phyloP scores from a whole-genome alignment of 108 stramenopile species.

The Discostella stelligeroides region DNA sequence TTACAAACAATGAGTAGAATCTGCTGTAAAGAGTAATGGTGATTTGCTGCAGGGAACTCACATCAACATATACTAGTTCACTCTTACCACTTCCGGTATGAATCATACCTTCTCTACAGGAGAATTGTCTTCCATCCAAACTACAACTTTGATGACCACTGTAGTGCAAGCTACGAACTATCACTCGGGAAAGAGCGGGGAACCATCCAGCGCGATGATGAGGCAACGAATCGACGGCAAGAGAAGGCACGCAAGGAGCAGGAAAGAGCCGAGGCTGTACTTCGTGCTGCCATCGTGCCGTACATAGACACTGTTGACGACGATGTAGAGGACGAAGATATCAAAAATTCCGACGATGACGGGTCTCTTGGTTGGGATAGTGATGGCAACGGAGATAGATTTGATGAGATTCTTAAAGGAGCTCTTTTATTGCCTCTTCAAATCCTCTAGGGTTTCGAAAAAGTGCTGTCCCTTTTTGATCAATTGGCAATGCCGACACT shows the following conservation, averaged over 20 bases:
- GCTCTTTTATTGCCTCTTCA: constrained; percentile 39
- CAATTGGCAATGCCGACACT: not conserved
- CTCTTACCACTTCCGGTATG: too few species aligned
- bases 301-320: constrained; percentile 48
- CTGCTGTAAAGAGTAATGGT: too few species aligned
- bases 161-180: constrained; percentile 70
- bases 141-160: constrained; percentile 64
- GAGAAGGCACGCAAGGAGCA: too few species aligned
- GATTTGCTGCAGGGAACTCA: too few species aligned
- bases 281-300: constrained; percentile 66
- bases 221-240: constrained; percentile 28
- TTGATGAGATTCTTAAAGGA: constrained; percentile 7
- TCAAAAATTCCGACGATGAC: constrained; percentile 29
- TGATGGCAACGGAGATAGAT: constrained; percentile 20
- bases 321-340: constrained; percentile 59
- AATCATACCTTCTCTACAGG: constrained; percentile 70
- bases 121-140: constrained; percentile 65
- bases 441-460: constrained; percentile 56
- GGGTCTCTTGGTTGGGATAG: constrained; percentile 49
- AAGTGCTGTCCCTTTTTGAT: constrained; percentile 39
- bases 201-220: constrained; percentile 53
- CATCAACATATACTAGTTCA: too few species aligned
- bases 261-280: constrained; percentile 59
- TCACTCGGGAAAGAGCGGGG: constrained; percentile 69
- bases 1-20: too few species aligned